phyloP scores from a whole-genome alignment of 2,329 filamentous ascomycete species.

The Cladophialophora immunda region DNA sequence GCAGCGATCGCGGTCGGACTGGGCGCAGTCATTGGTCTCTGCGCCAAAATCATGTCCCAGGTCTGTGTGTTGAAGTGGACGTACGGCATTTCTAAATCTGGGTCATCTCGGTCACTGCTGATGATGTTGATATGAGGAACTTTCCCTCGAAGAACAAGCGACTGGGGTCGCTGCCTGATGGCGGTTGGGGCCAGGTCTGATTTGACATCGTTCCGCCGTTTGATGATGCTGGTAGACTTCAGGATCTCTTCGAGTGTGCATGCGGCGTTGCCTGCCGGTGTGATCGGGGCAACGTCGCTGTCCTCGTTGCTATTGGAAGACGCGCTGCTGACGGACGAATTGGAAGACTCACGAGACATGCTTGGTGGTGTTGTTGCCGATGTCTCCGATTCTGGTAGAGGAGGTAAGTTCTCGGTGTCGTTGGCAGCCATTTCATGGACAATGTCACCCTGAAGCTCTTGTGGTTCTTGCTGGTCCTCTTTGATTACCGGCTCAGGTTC shows the following conservation, averaged over 20 bases:
- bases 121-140: constrained; percentile 12
- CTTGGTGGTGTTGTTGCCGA: constrained; percentile 27
- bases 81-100: constrained; percentile 28
- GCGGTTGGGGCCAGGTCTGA: neutral
- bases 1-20: constrained; percentile 3
- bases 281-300: constrained; percentile 24
- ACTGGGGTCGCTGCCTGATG: constrained; percentile 2
- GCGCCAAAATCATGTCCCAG: constrained; percentile 38
- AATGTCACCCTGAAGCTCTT: constrained; percentile 22
- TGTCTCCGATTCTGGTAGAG: constrained; percentile 20
- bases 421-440: constrained; percentile 29
- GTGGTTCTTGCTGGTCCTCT: constrained; percentile 17
- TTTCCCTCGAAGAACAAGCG: constrained; percentile 7
- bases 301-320: constrained; percentile 29
- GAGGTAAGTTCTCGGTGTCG: constrained; percentile 14
- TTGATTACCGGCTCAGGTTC: constrained; percentile 21
- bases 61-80: constrained; percentile 41
- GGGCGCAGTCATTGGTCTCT: constrained; percentile 23
- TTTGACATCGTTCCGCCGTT: neutral
- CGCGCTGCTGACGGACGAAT: constrained; percentile 30
- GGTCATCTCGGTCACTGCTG: constrained; percentile 23
- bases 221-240: constrained; percentile 21
- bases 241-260: constrained; percentile 31
- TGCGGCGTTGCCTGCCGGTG: constrained; percentile 23
- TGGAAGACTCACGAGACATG: constrained; percentile 41